Conservation (phyloP, 176 grass and related monocot genomes). For the Ensete glaucum region DNA sequence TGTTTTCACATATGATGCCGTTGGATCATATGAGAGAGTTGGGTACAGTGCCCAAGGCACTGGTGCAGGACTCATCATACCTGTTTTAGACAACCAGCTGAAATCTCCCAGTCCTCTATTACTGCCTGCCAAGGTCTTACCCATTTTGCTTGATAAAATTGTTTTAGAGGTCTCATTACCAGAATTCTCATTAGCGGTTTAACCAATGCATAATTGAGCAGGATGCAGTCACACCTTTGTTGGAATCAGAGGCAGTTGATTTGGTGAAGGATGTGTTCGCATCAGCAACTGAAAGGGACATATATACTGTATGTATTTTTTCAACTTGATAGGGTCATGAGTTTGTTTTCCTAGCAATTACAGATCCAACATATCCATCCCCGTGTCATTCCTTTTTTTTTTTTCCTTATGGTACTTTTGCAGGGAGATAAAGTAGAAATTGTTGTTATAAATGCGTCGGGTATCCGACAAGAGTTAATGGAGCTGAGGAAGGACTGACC, state of each 20-base stretch:
- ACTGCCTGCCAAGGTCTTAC: slow-evolving; percentile 58
- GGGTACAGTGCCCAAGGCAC: slow-evolving; percentile 87
- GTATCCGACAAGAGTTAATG: slow-evolving; percentile 65
- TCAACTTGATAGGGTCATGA: not conserved
- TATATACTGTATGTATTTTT: slow-evolving; percentile 69
- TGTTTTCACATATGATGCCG: slow-evolving; percentile 93
- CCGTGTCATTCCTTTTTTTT: not conserved
- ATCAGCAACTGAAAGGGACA: slow-evolving; percentile 96
- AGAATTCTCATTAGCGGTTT: not conserved
- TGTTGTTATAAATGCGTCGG: slow-evolving; percentile 72
- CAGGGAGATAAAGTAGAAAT: slow-evolving; percentile 98
- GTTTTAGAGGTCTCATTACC: not conserved
- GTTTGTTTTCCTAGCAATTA: not conserved
- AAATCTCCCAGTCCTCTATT: slow-evolving; percentile 87
- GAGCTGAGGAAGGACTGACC: slow-evolving; percentile 79
- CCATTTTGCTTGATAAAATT: not conserved
- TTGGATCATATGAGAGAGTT: slow-evolving; percentile 82
- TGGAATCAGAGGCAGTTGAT: slow-evolving; percentile 68
- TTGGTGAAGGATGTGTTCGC: slow-evolving; percentile 98
- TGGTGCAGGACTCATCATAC: slow-evolving; percentile 76
- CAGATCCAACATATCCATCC: no score
- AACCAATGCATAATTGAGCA: slow-evolving; percentile 26
- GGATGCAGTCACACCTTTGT: slow-evolving; percentile 94
- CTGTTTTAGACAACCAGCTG: slow-evolving; percentile 85
- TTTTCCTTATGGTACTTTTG: slow-evolving; percentile 7